Evolutionary conservation across 2,329 filamentous ascomycete genomes (phyloP).

Genomic region (Cercospora janseana): DNA sequence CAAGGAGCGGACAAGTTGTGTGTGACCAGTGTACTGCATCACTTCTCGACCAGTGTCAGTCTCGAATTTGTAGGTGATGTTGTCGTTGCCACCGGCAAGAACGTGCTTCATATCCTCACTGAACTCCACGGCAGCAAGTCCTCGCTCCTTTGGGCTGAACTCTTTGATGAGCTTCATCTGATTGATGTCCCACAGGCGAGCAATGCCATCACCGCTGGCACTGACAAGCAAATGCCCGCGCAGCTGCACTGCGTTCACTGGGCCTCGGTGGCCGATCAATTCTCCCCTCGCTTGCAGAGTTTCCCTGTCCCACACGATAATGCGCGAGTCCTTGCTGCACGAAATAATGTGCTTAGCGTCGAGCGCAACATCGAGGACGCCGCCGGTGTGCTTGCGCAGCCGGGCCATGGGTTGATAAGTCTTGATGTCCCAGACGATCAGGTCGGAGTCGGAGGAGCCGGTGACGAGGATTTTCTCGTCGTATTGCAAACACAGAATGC

Average conservation of each 20-base stretch:
- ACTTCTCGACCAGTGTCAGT: conserved; percentile 84
- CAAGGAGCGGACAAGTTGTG: conserved; percentile 80
- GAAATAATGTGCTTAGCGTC: conserved; percentile 91
- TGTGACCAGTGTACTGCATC: conserved; percentile 76
- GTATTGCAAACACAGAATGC: conserved; percentile 92
- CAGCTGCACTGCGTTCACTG: conserved; percentile 94
- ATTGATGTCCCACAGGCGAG: conserved; percentile 93
- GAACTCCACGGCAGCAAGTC: conserved; percentile 93
- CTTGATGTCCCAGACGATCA: conserved; percentile 85
- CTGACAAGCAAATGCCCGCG: conserved; percentile 90
- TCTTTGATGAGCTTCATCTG: conserved; percentile 86
- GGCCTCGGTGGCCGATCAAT: conserved; percentile 80
- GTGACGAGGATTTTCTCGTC: conserved; percentile 91
- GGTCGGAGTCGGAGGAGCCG: conserved; percentile 86
- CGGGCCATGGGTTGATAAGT: conserved; percentile 77
- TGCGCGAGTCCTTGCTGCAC: conserved; percentile 91
- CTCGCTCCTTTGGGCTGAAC: conserved; percentile 85
- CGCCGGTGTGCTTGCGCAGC: conserved; percentile 75
- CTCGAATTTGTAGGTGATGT: conserved; percentile 94
- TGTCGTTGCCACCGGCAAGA: conserved; percentile 91
- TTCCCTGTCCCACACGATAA: conserved; percentile 89
- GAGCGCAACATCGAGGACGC: conserved; percentile 90
- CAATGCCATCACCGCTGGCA: conserved; percentile 87
- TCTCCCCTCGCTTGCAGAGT: conserved; percentile 74
- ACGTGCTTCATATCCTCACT: conserved; percentile 92